Percentiles rank a stretch among this genome's conserved stretches.
These are phyloP conservation scores for Fusarium succisae DNA, from an alignment of 2,329 filamentous ascomycete genomes.

Conservation along the genomic window DNA sequence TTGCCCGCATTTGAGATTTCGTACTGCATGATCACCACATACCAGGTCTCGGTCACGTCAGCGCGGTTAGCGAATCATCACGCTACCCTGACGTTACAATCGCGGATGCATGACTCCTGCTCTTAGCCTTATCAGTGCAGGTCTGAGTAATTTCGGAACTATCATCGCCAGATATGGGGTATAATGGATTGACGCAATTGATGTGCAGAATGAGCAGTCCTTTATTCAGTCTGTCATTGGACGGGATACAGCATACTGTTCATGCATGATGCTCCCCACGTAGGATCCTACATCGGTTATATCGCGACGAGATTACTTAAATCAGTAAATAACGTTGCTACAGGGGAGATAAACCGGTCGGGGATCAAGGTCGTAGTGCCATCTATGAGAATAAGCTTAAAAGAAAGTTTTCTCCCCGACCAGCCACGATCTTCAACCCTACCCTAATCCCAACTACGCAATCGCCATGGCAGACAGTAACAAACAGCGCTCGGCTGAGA, in stretches of 20 bases:
- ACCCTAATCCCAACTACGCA: background rate
- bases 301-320: background rate
- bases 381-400: constrained; percentile 4
- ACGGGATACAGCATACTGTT: rapidly evolving
- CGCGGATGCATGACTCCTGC: background rate
- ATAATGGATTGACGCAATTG: background rate
- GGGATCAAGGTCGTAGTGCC: rapidly evolving
- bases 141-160: background rate
- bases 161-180: rapidly evolving
- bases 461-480: background rate
- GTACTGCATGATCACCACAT: constrained; percentile 11
- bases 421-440: no score
- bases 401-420: background rate
- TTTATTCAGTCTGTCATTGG: background rate
- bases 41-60: constrained; percentile 30
- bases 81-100: background rate
- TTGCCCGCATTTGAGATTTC: rapidly evolving
- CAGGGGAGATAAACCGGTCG: no score
- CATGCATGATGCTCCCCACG: background rate
- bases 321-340: rapidly evolving
- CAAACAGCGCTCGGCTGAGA: background rate
- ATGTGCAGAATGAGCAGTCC: constrained; percentile 4
- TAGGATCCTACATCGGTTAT: background rate
- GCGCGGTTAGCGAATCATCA: background rate
- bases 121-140: background rate